These are phyloP conservation scores for Geosmithia flava DNA, from an alignment of 2,329 filamentous ascomycete species.

Conservation along the genomic window DNA sequence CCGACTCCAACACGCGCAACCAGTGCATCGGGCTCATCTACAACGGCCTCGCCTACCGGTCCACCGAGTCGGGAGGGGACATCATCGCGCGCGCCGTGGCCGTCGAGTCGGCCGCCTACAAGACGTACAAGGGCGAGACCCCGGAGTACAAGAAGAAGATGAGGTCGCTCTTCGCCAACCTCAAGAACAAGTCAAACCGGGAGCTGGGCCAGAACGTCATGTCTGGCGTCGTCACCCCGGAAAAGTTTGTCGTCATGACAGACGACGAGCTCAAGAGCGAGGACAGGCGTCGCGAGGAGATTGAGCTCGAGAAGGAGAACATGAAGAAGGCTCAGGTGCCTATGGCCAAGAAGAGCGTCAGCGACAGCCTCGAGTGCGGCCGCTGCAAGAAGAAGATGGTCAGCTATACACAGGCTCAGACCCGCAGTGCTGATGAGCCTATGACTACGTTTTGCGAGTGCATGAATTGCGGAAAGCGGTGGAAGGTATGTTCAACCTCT, in stretches of 20 bases:
- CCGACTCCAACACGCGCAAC: conserved; percentile 62
- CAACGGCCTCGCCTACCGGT: conserved; percentile 68
- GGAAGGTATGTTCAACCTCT: conserved; percentile 47
- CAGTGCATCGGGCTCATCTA: conserved; percentile 86
- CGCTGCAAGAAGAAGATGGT: conserved; percentile 92
- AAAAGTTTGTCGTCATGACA: conserved; percentile 73
- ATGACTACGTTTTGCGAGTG: conserved; percentile 69
- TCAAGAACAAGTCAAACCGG: conserved; percentile 84
- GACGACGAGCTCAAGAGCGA: conserved; percentile 85
- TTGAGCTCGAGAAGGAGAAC: conserved; percentile 75
- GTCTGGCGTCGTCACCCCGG: conserved; percentile 56
- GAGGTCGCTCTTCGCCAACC: conserved; percentile 83
- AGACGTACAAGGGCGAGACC: conserved; percentile 56
- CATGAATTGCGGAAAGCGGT: conserved; percentile 55
- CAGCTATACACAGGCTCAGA: conserved; percentile 93
- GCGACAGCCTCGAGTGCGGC: conserved; percentile 74
- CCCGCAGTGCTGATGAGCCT: conserved; percentile 87
- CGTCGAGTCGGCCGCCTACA: conserved; percentile 69
- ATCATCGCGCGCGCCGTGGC: conserved; percentile 68
- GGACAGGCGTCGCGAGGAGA: conserved; percentile 65
- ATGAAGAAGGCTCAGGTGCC: conserved; percentile 96
- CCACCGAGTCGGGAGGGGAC: conserved; percentile 55
- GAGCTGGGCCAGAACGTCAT: conserved; percentile 67
- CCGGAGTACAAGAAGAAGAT: conserved; percentile 77
- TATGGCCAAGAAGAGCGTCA: conserved; percentile 82